Conservation (phyloP, 2,329 filamentous ascomycete species). For the Furcasterigmium furcatum region DNA sequence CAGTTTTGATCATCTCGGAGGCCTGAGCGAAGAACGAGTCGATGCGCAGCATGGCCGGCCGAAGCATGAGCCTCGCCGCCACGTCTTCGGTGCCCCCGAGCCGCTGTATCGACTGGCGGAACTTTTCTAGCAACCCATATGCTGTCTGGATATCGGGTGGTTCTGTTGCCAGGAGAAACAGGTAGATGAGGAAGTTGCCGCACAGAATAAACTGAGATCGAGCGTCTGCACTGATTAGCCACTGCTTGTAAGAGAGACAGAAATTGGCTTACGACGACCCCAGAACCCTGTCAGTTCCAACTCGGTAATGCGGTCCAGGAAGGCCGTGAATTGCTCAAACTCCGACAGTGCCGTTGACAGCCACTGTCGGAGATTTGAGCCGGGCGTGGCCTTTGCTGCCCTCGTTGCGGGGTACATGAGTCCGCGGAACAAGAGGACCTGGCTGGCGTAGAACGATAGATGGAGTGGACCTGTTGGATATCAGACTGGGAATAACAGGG, state of each 20-base stretch:
- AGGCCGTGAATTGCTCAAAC: conserved; percentile 31
- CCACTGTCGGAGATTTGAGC: conserved; percentile 30
- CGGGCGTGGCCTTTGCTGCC: conserved; percentile 29
- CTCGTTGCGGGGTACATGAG: conserved; percentile 42
- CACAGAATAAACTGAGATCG: conserved; percentile 42
- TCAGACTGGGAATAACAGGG: conserved; percentile 1
- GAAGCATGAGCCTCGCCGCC: conserved; percentile 24
- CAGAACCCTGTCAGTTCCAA: conserved; percentile 37
- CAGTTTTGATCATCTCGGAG: neutral
- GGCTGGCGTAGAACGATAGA: conserved; percentile 35
- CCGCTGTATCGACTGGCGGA: conserved; percentile 30
- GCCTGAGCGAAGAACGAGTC: conserved; percentile 37
- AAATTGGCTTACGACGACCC: conserved; percentile 41
- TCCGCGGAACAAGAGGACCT: conserved; percentile 37
- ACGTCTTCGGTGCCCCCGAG: conserved; percentile 24
- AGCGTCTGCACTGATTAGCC: conserved; percentile 15
- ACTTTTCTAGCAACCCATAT: conserved; percentile 29
- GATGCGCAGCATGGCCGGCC: conserved; percentile 31
- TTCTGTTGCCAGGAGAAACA: conserved; percentile 39
- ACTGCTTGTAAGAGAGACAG: no score
- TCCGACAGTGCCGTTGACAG: conserved; percentile 28
- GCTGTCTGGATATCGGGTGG: conserved; percentile 26
- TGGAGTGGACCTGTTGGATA: conserved; percentile 31
- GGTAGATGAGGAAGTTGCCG: conserved; percentile 44
- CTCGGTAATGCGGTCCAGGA: conserved; percentile 30